These are phyloP conservation scores for Arthrinium phaeospermum DNA, from an alignment of 2,329 filamentous ascomycete species.

Conservation along the genomic window DNA sequence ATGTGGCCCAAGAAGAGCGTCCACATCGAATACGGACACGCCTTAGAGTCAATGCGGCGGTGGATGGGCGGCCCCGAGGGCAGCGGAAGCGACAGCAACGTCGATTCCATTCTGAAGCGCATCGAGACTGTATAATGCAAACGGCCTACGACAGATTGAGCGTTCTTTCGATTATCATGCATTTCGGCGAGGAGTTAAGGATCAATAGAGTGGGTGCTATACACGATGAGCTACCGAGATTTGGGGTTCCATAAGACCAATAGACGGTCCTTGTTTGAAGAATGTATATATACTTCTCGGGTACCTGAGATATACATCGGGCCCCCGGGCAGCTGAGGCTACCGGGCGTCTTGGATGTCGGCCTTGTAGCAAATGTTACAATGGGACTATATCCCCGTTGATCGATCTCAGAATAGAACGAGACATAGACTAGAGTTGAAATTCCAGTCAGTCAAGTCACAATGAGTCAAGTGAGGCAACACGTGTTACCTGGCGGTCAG, in stretches of 20 bases:
- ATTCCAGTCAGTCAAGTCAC: background rate
- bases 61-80: conserved; percentile 37
- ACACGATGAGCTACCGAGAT: background rate
- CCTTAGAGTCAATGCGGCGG: conserved; percentile 46
- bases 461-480: background rate
- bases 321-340: background rate
- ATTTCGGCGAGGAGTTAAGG: conserved; percentile 12
- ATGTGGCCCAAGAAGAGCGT: conserved; percentile 51
- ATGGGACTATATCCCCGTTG: background rate
- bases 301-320: background rate
- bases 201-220: background rate
- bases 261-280: background rate
- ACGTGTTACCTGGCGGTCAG: background rate
- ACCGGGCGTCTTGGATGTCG: no score
- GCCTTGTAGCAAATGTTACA: background rate
- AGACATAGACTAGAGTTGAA: background rate
- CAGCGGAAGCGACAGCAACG: conserved; percentile 7
- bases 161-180: conserved; percentile 1
- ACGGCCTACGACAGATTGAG: background rate
- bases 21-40: conserved; percentile 51
- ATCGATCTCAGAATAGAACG: background rate
- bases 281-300: background rate
- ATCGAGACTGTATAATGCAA: conserved; percentile 16
- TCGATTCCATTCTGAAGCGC: background rate
- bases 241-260: background rate